Conservation (phyloP, 2,329 filamentous ascomycete genomes). For the Aspergillus sp. region DNA sequence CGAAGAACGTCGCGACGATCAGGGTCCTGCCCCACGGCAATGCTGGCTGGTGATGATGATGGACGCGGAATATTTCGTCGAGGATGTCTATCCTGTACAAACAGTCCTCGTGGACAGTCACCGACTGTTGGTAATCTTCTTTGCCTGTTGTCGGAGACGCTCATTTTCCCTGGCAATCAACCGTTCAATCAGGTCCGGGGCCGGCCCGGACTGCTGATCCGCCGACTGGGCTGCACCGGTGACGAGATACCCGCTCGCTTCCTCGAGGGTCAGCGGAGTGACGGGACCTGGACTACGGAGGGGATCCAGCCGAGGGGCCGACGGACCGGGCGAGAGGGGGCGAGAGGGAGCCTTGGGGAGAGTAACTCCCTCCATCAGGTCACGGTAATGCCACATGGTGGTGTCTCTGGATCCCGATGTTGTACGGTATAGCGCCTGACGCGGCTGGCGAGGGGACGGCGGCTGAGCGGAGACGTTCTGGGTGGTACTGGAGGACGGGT, state of each 20-base stretch:
- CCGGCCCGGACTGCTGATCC: conserved; percentile 21
- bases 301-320: conserved; percentile 44
- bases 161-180: conserved; percentile 34
- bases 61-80: too few relatives aligned
- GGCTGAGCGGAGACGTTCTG: conserved; percentile 25
- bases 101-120: conserved; percentile 10
- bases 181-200: conserved; percentile 32
- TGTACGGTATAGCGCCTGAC: conserved; percentile 30
- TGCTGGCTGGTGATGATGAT: too few relatives aligned
- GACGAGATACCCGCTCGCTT: conserved; percentile 40
- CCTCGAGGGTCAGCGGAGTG: conserved; percentile 43
- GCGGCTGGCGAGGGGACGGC: conserved; percentile 31
- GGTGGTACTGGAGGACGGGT: conserved; percentile 29
- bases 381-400: conserved; percentile 40
- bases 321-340: conserved; percentile 32
- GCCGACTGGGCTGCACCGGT: conserved; percentile 27
- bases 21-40: too few relatives aligned
- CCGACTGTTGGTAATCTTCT: conserved; percentile 26
- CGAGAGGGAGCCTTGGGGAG: conserved; percentile 28
- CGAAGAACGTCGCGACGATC: too few relatives aligned
- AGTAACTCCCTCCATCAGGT: conserved; percentile 37
- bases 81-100: too few relatives aligned
- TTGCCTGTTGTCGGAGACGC: conserved; percentile 25
- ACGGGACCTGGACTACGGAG: conserved; percentile 46
- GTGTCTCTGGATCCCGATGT: conserved; percentile 36